Conservation (phyloP, 176 grass and related monocot genomes). For the Luzula sylvatica region DNA sequence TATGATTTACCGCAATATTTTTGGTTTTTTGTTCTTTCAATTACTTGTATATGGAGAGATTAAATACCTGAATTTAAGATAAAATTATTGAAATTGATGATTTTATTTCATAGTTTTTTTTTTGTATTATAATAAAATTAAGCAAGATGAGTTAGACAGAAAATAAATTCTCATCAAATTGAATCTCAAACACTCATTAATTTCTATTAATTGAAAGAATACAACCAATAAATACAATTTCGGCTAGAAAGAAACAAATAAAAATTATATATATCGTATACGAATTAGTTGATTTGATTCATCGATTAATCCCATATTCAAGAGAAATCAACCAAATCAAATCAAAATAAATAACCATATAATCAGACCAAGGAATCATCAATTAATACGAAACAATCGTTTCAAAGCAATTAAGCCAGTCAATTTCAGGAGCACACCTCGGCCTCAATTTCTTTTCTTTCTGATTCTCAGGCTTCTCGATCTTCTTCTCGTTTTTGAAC, state of each 20-base stretch:
- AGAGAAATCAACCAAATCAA: slow-evolving; percentile 4
- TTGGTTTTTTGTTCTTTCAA: background rate
- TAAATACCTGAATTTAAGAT: background rate
- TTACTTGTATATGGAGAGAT: background rate
- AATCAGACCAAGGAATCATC: slow-evolving; percentile 15
- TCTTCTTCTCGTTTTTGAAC: slow-evolving; percentile 3
- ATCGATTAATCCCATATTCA: background rate
- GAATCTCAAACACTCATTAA: too few relatives aligned
- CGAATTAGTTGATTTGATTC: slow-evolving; percentile 4
- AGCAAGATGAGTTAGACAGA: too few relatives aligned
- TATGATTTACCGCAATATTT: background rate
- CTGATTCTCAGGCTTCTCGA: background rate
- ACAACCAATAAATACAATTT: too few relatives aligned
- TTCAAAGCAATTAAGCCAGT: slow-evolving; percentile 68
- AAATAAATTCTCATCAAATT: too few relatives aligned
- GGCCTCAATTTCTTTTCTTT: background rate
- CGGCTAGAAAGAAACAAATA: too few relatives aligned
- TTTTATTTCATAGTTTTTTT: too few relatives aligned
- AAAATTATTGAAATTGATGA: too few relatives aligned
- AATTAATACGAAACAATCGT: slow-evolving; percentile 41
- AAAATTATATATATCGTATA: background rate
- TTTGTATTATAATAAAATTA: too few relatives aligned
- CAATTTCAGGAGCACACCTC: slow-evolving; percentile 51
- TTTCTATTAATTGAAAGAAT: too few relatives aligned
- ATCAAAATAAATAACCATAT: slow-evolving; percentile 17